Evolutionary conservation across 2,329 filamentous ascomycete species (phyloP).

Genomic region (Pyrenophora graminea): DNA sequence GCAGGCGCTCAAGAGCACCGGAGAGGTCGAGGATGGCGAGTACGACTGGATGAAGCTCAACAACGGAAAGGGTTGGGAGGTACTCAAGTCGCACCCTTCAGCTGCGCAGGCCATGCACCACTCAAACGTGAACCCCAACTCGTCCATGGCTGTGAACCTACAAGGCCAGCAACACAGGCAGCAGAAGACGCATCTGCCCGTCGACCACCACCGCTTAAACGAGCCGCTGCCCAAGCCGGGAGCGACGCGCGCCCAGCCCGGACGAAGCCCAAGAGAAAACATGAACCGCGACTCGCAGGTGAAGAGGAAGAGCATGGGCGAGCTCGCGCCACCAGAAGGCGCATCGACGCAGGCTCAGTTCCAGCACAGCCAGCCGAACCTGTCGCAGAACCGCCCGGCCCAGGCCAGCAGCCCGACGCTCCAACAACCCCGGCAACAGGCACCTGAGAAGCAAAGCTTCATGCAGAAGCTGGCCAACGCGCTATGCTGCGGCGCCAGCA

Average conservation of each 20-base stretch:
- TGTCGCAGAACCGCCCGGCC: conserved; percentile 66
- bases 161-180: conserved; percentile 72
- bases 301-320: conserved; percentile 75
- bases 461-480: conserved; percentile 93
- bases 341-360: conserved; percentile 90
- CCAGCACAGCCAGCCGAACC: conserved; percentile 90
- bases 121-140: conserved; percentile 75
- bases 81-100: conserved; percentile 69
- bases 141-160: conserved; percentile 79
- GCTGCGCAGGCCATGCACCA: conserved; percentile 75
- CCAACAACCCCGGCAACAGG: conserved; percentile 60
- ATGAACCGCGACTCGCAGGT: conserved; percentile 31
- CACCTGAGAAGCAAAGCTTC: conserved; percentile 71
- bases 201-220: conserved; percentile 52
- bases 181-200: conserved; percentile 54
- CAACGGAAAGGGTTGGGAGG: conserved; percentile 90
- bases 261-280: conserved; percentile 44
- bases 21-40: conserved; percentile 94
- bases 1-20: conserved; percentile 89
- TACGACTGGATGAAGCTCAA: conserved; percentile 99
- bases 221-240: conserved; percentile 62
- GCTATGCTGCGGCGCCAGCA: conserved; percentile 72
- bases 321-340: conserved; percentile 81
- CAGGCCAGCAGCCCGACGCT: conserved; percentile 49
- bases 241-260: conserved; percentile 59